Base-by-base conservation (phyloP, 345 rosid genomes). In the Aquilaria yunnanensis region DNA sequence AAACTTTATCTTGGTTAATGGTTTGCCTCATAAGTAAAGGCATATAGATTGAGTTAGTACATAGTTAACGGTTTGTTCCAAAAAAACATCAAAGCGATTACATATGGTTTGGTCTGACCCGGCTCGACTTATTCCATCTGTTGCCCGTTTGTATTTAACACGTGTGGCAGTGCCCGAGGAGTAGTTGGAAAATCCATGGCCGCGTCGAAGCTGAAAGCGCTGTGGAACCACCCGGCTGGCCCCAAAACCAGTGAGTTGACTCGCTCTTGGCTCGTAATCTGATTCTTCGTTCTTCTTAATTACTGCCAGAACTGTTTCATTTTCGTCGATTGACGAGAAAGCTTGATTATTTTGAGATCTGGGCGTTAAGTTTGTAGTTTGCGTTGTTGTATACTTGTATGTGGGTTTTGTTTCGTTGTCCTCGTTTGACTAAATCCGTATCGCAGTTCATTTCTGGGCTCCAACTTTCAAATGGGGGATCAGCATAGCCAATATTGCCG, bases 381-480 rank as follows among this genome's bases (percentile, higher is more conserved):
- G 16, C 23, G 16, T 56, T 12, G 14, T 33, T 56, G 10, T 10
- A 31, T 34, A 30, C 14, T 56, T 14, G 29, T 31, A 13, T 32
- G 14, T 31, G 47, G 45, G 14, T 33, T 31, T 55, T 23, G 14
- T 45, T 56, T 56, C 12, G 14, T 30, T 56, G 9, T 3, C 7
- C 8, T 37, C 43, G 8, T 37, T 37, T 37, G 43, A 37, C 8
- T 37, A 1, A 37, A 23, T 3, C 8, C 43, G 43, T 4, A 33
- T 65, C 59, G 67, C 88, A 90, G 98, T 93, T 81, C 97, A 88
- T 72, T 92, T 92, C 66, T 92, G 96, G 95, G 98, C 95, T 5
- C 98, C 98, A 2, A 86, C 96, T 3, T 92, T 92, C 58, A 92
- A 92, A 69, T 88, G 98, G 98, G 96, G 96, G 43, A 88, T 92